Evolutionary conservation across 768 basidiomycete species (phyloP).

Genomic region (Auricularia auricula-judae): DNA sequence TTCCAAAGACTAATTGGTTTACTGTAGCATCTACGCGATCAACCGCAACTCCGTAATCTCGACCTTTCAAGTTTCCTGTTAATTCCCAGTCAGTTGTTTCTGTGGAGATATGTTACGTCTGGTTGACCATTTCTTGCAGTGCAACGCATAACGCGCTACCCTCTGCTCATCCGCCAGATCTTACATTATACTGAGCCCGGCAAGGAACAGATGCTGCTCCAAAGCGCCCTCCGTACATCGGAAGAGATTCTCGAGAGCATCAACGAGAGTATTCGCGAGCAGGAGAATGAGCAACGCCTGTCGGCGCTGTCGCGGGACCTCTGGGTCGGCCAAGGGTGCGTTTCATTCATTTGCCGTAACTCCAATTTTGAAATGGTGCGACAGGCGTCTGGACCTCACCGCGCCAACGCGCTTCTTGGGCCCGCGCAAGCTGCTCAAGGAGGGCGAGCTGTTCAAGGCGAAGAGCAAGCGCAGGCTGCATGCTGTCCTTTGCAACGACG

Average conservation of each 20-base stretch:
- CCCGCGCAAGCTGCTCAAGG: constrained; percentile 62
- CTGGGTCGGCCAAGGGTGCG: constrained; percentile 81
- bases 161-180: constrained; percentile 76
- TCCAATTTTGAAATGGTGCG: background rate
- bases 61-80: constrained; percentile 88
- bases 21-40: constrained; percentile 58
- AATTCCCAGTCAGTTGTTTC: constrained; percentile 59
- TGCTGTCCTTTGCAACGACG: constrained; percentile 79
- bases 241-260: constrained; percentile 69
- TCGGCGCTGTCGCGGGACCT: constrained; percentile 63
- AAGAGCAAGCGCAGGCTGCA: constrained; percentile 75
- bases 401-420: constrained; percentile 82
- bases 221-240: constrained; percentile 44
- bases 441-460: constrained; percentile 67
- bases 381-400: constrained; percentile 75
- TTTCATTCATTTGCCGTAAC: background rate
- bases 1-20: background rate
- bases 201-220: constrained; percentile 47
- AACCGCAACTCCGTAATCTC: constrained; percentile 65
- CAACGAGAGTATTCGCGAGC: constrained; percentile 81
- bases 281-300: constrained; percentile 72
- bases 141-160: constrained; percentile 94
- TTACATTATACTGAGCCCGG: constrained; percentile 65
- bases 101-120: background rate
- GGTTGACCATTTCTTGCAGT: constrained; percentile 31